These are phyloP conservation scores for Brassica nigra DNA, from an alignment of 345 rosid species.

Conservation along the genomic window DNA sequence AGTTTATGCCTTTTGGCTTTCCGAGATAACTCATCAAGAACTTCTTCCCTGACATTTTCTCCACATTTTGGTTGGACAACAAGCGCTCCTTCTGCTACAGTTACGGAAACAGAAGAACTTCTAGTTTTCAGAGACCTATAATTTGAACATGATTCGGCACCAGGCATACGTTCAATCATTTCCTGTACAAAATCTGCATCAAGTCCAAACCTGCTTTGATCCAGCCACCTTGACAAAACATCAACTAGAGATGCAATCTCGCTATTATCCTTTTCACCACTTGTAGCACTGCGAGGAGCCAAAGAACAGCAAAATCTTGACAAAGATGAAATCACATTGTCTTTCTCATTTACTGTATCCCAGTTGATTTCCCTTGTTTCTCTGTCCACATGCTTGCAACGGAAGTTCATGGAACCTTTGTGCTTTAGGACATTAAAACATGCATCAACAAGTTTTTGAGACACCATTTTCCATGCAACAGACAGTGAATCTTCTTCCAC, in stretches of 20 bases:
- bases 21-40: slow-evolving; percentile 44
- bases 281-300: slow-evolving; percentile 37
- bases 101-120: slow-evolving; percentile 48
- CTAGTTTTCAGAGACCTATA: slow-evolving; percentile 67
- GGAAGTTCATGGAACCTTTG: slow-evolving; percentile 51
- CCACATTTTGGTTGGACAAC: slow-evolving; percentile 52
- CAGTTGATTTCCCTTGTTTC: slow-evolving; percentile 42
- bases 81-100: slow-evolving; percentile 69
- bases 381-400: slow-evolving; percentile 67
- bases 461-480: slow-evolving; percentile 75
- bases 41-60: slow-evolving; percentile 43
- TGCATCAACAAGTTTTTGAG: slow-evolving; percentile 62
- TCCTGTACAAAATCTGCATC: slow-evolving; percentile 91
- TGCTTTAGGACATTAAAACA: slow-evolving; percentile 50
- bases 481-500: slow-evolving; percentile 73
- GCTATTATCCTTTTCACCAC: slow-evolving; percentile 43
- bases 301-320: slow-evolving; percentile 69
- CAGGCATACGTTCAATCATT: slow-evolving; percentile 80
- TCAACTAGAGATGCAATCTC: slow-evolving; percentile 48
- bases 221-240: slow-evolving; percentile 69
- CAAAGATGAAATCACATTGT: slow-evolving; percentile 42
- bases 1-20: slow-evolving; percentile 54
- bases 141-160: slow-evolving; percentile 58
- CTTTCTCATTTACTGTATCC: slow-evolving; percentile 47
- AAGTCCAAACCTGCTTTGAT: slow-evolving; percentile 88